A percentile compares a stretch with the other conserved stretches of the same genome.
Conservation (phyloP, 331 rosid genomes). For the Stylosanthes scabra region DNA sequence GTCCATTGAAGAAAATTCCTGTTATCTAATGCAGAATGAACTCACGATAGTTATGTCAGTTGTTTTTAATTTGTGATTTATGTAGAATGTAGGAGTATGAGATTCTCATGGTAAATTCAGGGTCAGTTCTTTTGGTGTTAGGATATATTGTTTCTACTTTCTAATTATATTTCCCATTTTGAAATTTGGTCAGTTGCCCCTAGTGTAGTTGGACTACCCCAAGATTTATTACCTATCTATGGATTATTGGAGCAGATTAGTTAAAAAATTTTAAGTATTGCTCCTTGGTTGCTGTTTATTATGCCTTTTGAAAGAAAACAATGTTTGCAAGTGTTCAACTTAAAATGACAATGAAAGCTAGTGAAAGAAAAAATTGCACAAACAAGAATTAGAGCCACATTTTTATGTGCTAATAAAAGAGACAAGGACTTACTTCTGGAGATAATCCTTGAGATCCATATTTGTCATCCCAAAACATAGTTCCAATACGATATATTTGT, state of each 20-base stretch:
- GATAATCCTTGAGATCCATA: conserved; percentile 89
- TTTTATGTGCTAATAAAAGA: conserved; percentile 8
- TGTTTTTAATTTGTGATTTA: conserved; percentile 8
- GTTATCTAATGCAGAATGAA: conserved; percentile 20
- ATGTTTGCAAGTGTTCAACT: conserved; percentile 6
- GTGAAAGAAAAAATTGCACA: conserved; percentile 8
- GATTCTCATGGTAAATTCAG: conserved; percentile 1
- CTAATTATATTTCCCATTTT: too few species aligned
- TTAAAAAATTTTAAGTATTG: neutral
- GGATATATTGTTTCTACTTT: too few species aligned
- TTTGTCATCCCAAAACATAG: conserved; percentile 95
- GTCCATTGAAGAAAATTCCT: too few species aligned
- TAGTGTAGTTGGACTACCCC: too few species aligned
- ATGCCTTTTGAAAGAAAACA: conserved; percentile 12
- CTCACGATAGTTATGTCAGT: conserved; percentile 1
- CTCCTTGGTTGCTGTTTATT: conserved; percentile 2
- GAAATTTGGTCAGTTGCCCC: too few species aligned
- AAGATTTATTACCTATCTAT: too few species aligned
- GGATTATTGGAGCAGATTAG: too few species aligned
- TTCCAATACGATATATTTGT: conserved; percentile 88
- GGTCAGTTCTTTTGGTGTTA: too few species aligned
- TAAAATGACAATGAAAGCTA: conserved; percentile 12
- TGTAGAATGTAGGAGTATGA: neutral
- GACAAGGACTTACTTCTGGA: conserved; percentile 61
- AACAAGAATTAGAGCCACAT: conserved; percentile 14